Percentiles rank a stretch among this genome's conserved stretches.
Conservation (phyloP, 305 asterid genomes). For the Fraxinus floribunda region DNA sequence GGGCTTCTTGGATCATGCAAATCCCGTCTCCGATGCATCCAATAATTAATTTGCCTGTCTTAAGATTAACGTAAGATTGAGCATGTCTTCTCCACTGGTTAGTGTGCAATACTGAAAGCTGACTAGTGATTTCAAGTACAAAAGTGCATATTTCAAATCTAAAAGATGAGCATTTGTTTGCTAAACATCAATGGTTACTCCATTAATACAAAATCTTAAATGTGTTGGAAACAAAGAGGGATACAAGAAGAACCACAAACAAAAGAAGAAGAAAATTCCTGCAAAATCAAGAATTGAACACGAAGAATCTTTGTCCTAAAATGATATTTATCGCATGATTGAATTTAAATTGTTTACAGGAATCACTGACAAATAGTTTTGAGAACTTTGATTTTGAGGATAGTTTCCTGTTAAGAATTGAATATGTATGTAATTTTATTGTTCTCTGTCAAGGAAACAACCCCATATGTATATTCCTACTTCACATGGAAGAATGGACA, state of each 20-base stretch:
- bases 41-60: background rate
- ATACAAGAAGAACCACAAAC: background rate
- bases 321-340: background rate
- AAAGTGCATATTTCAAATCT: background rate
- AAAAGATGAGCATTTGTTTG: background rate
- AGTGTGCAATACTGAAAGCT: background rate
- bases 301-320: background rate
- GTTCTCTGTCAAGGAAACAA: background rate
- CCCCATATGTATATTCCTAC: background rate
- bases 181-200: background rate
- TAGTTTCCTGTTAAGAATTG: background rate
- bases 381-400: background rate
- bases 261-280: background rate
- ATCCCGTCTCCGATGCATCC: conserved; percentile 31
- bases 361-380: background rate
- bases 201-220: background rate
- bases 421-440: background rate
- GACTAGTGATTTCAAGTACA: background rate
- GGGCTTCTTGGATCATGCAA: conserved; percentile 70
- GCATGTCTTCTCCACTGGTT: background rate
- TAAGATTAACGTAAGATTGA: background rate
- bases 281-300: background rate
- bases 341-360: background rate
- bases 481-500: background rate
- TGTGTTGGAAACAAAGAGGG: background rate